Base-by-base conservation (phyloP, 1,284 basidiomycete genomes). In the Boletellus sp. region DNA sequence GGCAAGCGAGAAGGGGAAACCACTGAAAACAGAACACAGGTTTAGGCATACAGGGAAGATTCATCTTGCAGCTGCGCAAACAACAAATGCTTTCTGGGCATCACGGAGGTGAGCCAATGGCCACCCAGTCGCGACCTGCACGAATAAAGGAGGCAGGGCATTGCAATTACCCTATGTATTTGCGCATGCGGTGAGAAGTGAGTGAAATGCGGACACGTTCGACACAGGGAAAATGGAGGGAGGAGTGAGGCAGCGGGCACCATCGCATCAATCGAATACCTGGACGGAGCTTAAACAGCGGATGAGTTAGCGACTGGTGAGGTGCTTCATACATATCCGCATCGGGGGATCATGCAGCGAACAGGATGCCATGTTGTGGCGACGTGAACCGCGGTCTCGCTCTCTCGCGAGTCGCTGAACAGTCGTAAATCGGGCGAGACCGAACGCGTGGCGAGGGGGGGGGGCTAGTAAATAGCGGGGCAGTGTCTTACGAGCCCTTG, bases 281-380 rank as follows among this genome's bases (percentile, higher is more conserved):
- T 52, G 42, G 19, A 58, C 61, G 65, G 66, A 68, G 59, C 59
- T 68, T 65, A 67, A 58, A 51, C 49, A 55, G 44, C 49, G 49
- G 56, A 38, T 40, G 37, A 43, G 33, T 47, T 44, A 30, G 36
- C 45, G 54, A 57, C 37, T 38, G 48, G 37, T 43, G 51, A 53
- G 45, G 51, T 49, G 44, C 50, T 53, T 47, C 11, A 56, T 38
- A 44, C 36, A 36, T 21, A 36, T 41, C 41, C 32, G 38, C 50
- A 41, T 54, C 47, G 32, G 53, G 43, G 12, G 38, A 49, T 49
- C 48, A 57, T 45, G 53, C 37, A 39, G 40, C 35, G 40, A 60
- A 49, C 41, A 51, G 46, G 47, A 46, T 47, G 42, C 44, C 53
- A 52, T 52, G 52, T 41, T 52, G 40, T 45, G 39, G n/a, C 28